A percentile compares a stretch with the other conserved stretches of the same genome.
Conservation (phyloP, 306 rosid genomes). For the Rosa lucieae region DNA sequence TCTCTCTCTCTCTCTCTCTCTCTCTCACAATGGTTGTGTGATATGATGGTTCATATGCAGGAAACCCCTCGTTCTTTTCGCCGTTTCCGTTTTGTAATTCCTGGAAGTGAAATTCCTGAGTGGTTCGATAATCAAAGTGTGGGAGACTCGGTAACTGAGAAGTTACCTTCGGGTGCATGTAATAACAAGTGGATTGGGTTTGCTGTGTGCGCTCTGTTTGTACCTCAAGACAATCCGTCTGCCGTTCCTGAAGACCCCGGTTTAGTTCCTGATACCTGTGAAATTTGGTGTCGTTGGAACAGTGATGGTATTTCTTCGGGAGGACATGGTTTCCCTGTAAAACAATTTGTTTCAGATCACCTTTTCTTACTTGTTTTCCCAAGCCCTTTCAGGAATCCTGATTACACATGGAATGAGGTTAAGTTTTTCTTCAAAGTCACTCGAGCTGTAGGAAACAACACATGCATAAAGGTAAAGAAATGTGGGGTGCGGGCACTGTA, state of each 20-base stretch:
- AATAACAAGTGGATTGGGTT: neutral
- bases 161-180: neutral
- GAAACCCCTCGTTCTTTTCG: too few species aligned
- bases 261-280: too few species aligned
- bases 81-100: neutral
- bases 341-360: neutral
- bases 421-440: neutral
- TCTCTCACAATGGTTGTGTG: too few species aligned
- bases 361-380: too few species aligned
- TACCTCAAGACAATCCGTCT: neutral
- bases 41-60: too few species aligned
- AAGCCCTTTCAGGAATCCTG: too few species aligned
- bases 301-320: too few species aligned
- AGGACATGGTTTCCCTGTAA: too few species aligned
- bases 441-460: neutral
- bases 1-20: neutral
- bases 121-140: conserved; percentile 11
- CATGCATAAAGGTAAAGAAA: neutral
- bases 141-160: neutral
- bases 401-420: too few species aligned
- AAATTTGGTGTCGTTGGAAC: too few species aligned
- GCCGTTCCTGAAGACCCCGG: neutral
- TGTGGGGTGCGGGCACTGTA: neutral
- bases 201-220: neutral
- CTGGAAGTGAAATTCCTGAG: conserved; percentile 19